phyloP scores from a whole-genome alignment of 805 yeast genomes.

The Scheffersomyces ergatensis region DNA sequence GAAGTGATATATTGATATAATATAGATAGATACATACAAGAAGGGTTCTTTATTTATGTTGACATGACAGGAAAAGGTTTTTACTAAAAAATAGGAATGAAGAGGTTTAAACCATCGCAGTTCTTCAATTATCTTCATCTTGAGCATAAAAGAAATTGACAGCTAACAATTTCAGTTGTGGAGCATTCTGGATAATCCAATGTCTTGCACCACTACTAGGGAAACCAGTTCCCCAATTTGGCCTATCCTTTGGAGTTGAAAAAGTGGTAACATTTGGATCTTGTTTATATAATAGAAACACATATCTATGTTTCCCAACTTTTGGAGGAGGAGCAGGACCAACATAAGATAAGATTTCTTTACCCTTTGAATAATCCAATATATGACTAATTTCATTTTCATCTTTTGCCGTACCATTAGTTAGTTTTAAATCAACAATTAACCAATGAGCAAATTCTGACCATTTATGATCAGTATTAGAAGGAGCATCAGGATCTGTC shows the following conservation, averaged over 20 bases:
- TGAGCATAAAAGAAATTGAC: constrained; percentile 86
- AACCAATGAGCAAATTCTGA: constrained; percentile 83
- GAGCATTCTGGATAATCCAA: constrained; percentile 64
- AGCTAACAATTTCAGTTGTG: constrained; percentile 58
- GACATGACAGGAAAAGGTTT: no score
- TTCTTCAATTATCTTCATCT: constrained; percentile 34
- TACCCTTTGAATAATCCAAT: constrained; percentile 36
- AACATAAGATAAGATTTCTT: constrained; percentile 51
- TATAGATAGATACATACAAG: not conserved
- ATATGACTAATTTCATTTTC: constrained; percentile 16
- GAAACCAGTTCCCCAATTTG: constrained; percentile 82
- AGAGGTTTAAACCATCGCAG: no score
- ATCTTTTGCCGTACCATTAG: constrained; percentile 20
- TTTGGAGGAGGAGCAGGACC: constrained; percentile 92
- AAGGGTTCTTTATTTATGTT: no score
- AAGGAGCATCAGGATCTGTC: constrained; percentile 95
- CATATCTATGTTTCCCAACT: constrained; percentile 86
- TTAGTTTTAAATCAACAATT: constrained; percentile 50
- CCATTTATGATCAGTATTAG: constrained; percentile 79
- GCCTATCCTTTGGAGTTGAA: constrained; percentile 52
- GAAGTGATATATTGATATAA: constrained; percentile 1
- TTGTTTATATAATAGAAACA: constrained; percentile 71
- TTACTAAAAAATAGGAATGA: no score
- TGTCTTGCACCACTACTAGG: constrained; percentile 78
- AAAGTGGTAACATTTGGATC: constrained; percentile 41